A percentile compares a stretch with the other conserved stretches of the same genome.
Conservation (phyloP, 345 rosid species). For the Arabidopsis suecica region DNA sequence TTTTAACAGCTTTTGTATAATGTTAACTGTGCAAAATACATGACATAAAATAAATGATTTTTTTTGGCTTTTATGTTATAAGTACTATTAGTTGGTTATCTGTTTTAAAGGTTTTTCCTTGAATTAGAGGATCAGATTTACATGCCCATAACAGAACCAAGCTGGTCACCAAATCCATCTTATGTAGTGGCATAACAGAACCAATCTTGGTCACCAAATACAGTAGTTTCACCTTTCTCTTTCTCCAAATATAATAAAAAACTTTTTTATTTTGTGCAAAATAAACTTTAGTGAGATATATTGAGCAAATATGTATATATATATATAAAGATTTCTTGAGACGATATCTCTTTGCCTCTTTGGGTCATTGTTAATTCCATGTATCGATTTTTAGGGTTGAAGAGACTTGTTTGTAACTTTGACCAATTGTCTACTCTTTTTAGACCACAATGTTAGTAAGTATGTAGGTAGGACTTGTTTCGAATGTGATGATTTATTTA, state of each 20-base stretch:
- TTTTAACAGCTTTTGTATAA: no score
- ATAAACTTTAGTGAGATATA: neutral
- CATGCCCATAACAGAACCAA: neutral
- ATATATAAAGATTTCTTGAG: neutral
- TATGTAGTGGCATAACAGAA: neutral
- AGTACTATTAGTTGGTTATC: constrained; percentile 1
- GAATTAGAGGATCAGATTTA: neutral
- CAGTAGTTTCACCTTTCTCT: neutral
- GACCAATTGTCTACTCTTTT: constrained; percentile 1
- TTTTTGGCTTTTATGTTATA: no score
- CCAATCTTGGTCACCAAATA: constrained; percentile 12
- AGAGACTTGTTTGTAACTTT: constrained; percentile 16
- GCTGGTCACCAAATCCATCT: constrained; percentile 19
- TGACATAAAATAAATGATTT: no score
- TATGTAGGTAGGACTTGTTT: neutral
- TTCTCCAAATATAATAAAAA: neutral
- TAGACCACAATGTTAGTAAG: neutral
- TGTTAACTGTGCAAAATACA: no score
- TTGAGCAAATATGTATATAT: neutral
- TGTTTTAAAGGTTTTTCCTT: no score
- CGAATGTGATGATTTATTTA: neutral
- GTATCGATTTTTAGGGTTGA: neutral
- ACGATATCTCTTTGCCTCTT: neutral
- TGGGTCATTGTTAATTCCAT: neutral
- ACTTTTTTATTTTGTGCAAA: no score